A percentile compares a stretch with the other conserved stretches of the same genome.
Evolutionary conservation across 2,329 filamentous ascomycete species (phyloP).

Genomic region (Pseudopyrenochaeta lycopersici): DNA sequence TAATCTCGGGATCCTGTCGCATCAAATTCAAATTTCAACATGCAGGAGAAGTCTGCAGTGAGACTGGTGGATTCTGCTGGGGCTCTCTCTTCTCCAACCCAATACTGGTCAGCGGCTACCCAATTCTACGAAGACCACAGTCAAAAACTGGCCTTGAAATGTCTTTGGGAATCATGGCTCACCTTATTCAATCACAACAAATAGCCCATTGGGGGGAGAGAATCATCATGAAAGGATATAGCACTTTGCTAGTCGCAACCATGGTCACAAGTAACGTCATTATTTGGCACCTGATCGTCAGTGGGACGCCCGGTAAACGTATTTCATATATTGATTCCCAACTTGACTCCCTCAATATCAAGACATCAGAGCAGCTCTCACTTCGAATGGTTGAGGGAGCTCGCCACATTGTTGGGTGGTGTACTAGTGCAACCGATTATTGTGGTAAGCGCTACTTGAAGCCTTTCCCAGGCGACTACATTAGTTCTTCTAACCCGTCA

Average conservation of each 20-base stretch:
- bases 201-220: not conserved
- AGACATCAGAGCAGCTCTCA: too few species aligned
- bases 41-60: too few species aligned
- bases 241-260: not conserved
- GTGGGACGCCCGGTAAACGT: not conserved
- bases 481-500: too few species aligned
- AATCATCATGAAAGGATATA: constrained; percentile 7
- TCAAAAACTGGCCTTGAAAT: constrained; percentile 1
- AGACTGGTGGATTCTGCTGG: not conserved
- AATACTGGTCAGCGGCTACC: not conserved
- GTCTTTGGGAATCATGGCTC: constrained; percentile 1
- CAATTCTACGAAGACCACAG: not conserved
- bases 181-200: not conserved
- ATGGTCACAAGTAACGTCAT: not conserved
- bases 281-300: not conserved
- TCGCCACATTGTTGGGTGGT: constrained; percentile 8
- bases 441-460: too few species aligned
- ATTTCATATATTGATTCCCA: constrained; percentile 5
- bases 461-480: too few species aligned
- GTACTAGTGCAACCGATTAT: constrained; percentile 1
- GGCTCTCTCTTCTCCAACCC: too few species aligned
- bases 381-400: not conserved
- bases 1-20: too few species aligned
- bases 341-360: too few species aligned
- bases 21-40: not conserved